Conservation (phyloP, 176 grass and related monocot genomes). For the Puccinellia tenuiflora region DNA sequence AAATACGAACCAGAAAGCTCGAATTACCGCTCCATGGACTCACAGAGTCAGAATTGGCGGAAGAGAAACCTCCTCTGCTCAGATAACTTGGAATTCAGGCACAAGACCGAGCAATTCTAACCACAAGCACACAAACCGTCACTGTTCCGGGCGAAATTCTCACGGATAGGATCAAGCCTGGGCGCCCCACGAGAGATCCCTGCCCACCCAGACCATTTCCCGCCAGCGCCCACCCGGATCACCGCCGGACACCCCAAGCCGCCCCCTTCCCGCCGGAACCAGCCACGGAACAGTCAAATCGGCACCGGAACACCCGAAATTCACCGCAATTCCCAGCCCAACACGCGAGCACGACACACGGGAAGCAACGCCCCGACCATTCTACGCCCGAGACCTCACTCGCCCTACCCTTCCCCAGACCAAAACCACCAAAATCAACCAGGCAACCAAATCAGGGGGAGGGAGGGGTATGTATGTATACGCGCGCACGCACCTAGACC, state of each 20-base stretch:
- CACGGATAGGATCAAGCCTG: not conserved
- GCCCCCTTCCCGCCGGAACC: not conserved
- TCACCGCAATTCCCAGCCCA: not conserved
- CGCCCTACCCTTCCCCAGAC: not conserved
- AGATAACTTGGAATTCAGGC: not conserved
- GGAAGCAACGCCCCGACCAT: not conserved
- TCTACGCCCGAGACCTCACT: not conserved
- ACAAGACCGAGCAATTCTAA: not conserved
- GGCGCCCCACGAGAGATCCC: not conserved
- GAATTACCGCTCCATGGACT: not conserved
- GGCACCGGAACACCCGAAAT: not conserved
- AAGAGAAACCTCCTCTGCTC: not conserved
- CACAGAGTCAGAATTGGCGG: not conserved
- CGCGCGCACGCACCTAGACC: conserved; percentile 5
- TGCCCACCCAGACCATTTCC: not conserved
- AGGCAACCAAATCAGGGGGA: not conserved
- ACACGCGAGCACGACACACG: not conserved
- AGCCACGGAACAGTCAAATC: conserved; percentile 1
- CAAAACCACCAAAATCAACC: not conserved
- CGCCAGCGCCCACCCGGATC: not conserved
- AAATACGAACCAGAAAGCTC: not conserved
- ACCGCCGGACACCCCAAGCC: not conserved
- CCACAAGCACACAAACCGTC: not conserved
- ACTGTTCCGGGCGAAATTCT: not conserved
- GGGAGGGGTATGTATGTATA: not conserved